Evolutionary conservation across 768 basidiomycete species (phyloP).

Genomic region (Podaxis mareebaensis): DNA sequence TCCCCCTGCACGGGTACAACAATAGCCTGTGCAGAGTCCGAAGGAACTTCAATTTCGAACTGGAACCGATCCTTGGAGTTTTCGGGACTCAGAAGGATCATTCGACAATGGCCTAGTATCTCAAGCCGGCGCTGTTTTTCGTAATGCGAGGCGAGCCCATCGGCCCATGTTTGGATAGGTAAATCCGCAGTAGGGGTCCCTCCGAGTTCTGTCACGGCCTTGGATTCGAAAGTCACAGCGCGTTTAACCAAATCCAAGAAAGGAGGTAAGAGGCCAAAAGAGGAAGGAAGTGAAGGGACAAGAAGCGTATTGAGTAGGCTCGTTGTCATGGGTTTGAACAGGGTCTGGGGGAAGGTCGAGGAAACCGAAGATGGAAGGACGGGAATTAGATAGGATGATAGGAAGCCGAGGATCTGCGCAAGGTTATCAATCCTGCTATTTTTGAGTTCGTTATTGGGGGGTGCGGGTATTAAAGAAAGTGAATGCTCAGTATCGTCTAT

Average conservation of each 20-base stretch:
- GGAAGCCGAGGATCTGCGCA: constrained; percentile 59
- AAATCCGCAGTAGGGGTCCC: constrained; percentile 48
- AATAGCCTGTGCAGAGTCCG: constrained; percentile 29
- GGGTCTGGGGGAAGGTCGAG: constrained; percentile 49
- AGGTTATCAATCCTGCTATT: constrained; percentile 55
- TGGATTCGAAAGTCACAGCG: constrained; percentile 70
- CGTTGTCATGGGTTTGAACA: constrained; percentile 60
- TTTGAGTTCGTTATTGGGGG: constrained; percentile 40
- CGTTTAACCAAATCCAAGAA: constrained; percentile 59
- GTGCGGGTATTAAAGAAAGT: constrained; percentile 48
- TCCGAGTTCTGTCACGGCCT: constrained; percentile 49
- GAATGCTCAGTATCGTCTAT: constrained; percentile 41
- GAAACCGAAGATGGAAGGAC: constrained; percentile 49
- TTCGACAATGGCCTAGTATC: constrained; percentile 64
- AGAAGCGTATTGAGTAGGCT: constrained; percentile 69
- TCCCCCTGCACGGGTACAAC: constrained; percentile 33
- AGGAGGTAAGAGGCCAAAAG: constrained; percentile 54
- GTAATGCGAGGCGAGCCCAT: constrained; percentile 71
- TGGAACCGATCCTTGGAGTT: constrained; percentile 41
- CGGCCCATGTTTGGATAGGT: constrained; percentile 67
- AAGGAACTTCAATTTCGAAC: constrained; percentile 36
- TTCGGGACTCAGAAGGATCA: constrained; percentile 47
- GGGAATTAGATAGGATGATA: constrained; percentile 57
- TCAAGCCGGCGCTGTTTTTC: constrained; percentile 70
- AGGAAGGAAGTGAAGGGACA: constrained; percentile 67